Percentiles rank a stretch among this genome's conserved stretches.
Conservation (phyloP, 176 grass and related monocot genomes). For the Musa beccarii region DNA sequence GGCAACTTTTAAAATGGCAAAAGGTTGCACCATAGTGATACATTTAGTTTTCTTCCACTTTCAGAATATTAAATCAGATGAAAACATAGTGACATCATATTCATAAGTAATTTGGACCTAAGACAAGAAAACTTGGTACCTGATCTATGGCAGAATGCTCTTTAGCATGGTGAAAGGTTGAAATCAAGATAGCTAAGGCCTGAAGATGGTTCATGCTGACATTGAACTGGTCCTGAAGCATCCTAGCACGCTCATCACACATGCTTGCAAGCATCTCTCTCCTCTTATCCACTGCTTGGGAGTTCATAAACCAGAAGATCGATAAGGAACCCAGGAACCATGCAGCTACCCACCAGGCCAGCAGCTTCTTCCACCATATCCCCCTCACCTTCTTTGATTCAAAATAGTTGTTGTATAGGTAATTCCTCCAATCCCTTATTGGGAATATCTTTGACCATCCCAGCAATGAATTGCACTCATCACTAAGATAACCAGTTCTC, state of each 20-base stretch:
- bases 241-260: conserved; percentile 87
- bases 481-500: conserved; percentile 25
- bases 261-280: conserved; percentile 65
- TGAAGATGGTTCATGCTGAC: conserved; percentile 98
- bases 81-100: background rate
- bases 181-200: conserved; percentile 85
- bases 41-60: too few species aligned
- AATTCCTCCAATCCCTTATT: conserved; percentile 32
- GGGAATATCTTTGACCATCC: conserved; percentile 46
- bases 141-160: conserved; percentile 86
- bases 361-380: conserved; percentile 31
- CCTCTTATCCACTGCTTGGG: conserved; percentile 39
- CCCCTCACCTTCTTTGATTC: conserved; percentile 23
- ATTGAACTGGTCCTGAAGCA: conserved; percentile 99
- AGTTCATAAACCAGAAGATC: conserved; percentile 29
- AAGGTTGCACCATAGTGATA: too few species aligned
- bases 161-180: conserved; percentile 88
- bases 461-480: conserved; percentile 27
- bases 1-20: background rate
- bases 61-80: background rate
- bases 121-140: conserved; percentile 21
- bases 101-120: too few species aligned
- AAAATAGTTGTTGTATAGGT: conserved; percentile 43
- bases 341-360: conserved; percentile 34
- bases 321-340: conserved; percentile 12